Evolutionary conservation across 805 yeast species (phyloP).

Genomic region (Spathaspora arborariae): DNA sequence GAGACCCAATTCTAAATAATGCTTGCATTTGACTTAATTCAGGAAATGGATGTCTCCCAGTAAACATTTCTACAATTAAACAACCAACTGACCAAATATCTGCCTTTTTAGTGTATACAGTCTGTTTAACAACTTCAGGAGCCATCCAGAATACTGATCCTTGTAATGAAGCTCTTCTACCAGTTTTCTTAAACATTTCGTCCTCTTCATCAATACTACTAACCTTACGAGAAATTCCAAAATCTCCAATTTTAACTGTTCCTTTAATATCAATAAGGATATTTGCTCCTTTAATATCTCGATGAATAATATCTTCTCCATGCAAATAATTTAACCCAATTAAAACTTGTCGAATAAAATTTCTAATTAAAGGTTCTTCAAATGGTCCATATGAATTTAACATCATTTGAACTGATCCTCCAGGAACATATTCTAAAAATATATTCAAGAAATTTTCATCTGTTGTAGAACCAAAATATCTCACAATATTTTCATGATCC

Average conservation of each 20-base stretch:
- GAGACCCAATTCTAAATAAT: slow-evolving; percentile 87
- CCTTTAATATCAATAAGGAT: slow-evolving; percentile 78
- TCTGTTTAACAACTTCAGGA: slow-evolving; percentile 95
- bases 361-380: slow-evolving; percentile 70
- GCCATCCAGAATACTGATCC: slow-evolving; percentile 99
- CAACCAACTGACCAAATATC: slow-evolving; percentile 99
- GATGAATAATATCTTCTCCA: slow-evolving; percentile 70
- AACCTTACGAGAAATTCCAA: slow-evolving; percentile 65
- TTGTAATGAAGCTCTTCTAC: slow-evolving; percentile 74
- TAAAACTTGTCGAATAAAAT: slow-evolving; percentile 71
- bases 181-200: slow-evolving; percentile 25
- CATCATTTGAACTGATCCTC: slow-evolving; percentile 60
- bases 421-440: slow-evolving; percentile 61
- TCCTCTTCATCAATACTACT: slow-evolving; percentile 21
- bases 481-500: slow-evolving; percentile 88
- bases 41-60: slow-evolving; percentile 96
- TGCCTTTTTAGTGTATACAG: slow-evolving; percentile 85
- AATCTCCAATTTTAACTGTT: slow-evolving; percentile 79
- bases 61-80: slow-evolving; percentile 88
- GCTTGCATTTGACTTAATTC: slow-evolving; percentile 96
- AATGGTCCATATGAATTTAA: slow-evolving; percentile 71
- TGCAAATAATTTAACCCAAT: slow-evolving; percentile 75
- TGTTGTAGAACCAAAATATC: slow-evolving; percentile 83
- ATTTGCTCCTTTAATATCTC: slow-evolving; percentile 89
- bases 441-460: slow-evolving; percentile 73